Percentiles rank a stretch among this genome's conserved stretches.
Evolutionary conservation across 495 filamentous ascomycete genomes (phyloP).

Genomic region (Lepraria neglecta): DNA sequence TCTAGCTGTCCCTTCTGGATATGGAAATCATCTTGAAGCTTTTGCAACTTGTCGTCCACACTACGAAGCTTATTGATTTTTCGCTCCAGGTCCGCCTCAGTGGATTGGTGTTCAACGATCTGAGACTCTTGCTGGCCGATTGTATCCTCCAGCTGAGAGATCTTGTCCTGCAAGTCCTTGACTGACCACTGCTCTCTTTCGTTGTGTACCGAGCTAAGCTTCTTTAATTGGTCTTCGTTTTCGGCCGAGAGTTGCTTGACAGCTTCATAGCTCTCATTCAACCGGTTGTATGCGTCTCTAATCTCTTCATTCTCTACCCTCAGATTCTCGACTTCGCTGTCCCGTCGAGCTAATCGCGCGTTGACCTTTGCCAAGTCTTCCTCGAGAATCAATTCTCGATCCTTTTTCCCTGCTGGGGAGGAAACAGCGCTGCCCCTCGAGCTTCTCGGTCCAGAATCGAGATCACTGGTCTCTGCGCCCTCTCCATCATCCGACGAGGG

Average conservation of each 20-base stretch:
- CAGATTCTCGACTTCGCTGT: constrained; percentile 48
- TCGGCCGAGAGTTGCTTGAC: constrained; percentile 42
- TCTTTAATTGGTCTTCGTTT: constrained; percentile 44
- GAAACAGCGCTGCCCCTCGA: constrained; percentile 3
- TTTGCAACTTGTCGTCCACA: constrained; percentile 44
- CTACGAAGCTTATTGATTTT: constrained; percentile 23
- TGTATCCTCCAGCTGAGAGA: constrained; percentile 49
- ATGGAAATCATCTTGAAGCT: constrained; percentile 59
- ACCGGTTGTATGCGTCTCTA: constrained; percentile 42
- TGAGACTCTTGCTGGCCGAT: constrained; percentile 54
- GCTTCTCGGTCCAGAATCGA: constrained; percentile 5
- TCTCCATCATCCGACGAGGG: constrained; percentile 11
- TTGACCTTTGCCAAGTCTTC: constrained; percentile 48
- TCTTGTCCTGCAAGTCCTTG: constrained; percentile 42
- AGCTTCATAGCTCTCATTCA: constrained; percentile 48
- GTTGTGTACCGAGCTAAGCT: constrained; percentile 33
- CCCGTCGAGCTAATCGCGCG: constrained; percentile 44
- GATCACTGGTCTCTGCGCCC: neutral
- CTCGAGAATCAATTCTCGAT: constrained; percentile 49
- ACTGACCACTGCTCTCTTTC: constrained; percentile 18
- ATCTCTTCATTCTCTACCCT: constrained; percentile 46
- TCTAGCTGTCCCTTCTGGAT: constrained; percentile 67
- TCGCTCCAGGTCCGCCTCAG: constrained; percentile 31
- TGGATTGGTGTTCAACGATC: constrained; percentile 37
- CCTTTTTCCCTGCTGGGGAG: constrained; percentile 35